Base-by-base conservation (phyloP, 1,284 basidiomycete genomes). In the Anthracocystis setariae region DNA sequence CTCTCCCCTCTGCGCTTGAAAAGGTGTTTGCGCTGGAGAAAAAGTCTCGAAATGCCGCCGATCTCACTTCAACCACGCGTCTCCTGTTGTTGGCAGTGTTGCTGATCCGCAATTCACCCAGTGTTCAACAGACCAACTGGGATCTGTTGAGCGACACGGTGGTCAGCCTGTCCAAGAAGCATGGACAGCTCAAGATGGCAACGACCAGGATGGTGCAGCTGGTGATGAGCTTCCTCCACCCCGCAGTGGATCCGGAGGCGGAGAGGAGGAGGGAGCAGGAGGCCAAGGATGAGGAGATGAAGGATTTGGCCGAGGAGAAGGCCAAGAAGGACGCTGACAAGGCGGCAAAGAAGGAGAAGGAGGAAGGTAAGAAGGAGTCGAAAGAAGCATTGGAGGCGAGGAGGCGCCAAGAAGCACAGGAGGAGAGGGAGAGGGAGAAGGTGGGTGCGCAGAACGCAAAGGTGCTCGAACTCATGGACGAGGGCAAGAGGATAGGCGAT, bases 11-110 rank as follows among this genome's bases (percentile, higher is more conserved):
- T 40, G 93, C 91, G 13, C 85, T 98, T 18, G 96, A 99, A 84
- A 93, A 92, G 85, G 88, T 98, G 54, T 87, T 93, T 58, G 85
- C 86, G 3, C 86, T 98, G 1, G 96, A 98, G 85, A 99, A 99
- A 85, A 94, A 96, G 84, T 91, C 95, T 5, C 88, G 96, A 84
- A 98, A 98, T 86, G 93, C 95, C 15, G 91, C 94, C 52, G 96
- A 98, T 86, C 87, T 94, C 49, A 84, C 88, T 38, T 97, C 94
- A 21, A 98, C 96, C 0, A 91, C 91, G 32, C 89, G 91, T 48
- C 88, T 98, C 18, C 90, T 91, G 68, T 87, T 96, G 58, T 88
- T 86, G 23, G 67, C 89, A 17, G 85, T 98, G 27, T 52, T 77
- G 12, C 52, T 82, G 38, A 70, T 82, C 12, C 66, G 81, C 5